Evolutionary conservation across 192 early-diverging fungal genomes (phyloP).

Genomic region (Umbelopsis ramanniana): DNA sequence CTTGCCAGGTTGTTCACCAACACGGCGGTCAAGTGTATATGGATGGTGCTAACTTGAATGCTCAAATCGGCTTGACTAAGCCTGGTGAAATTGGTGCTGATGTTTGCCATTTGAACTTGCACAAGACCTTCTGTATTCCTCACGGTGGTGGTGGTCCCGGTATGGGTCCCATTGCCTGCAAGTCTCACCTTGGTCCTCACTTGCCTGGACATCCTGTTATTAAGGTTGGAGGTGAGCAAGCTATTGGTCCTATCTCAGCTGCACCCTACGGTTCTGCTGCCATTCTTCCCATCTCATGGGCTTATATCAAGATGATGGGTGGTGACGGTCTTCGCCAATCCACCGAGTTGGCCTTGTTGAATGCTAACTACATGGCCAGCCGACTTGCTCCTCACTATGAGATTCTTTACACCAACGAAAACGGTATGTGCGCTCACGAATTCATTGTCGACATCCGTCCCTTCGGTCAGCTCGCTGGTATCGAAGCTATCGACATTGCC

Average conservation of each 20-base stretch:
- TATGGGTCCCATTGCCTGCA: conserved; percentile 93
- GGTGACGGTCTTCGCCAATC: conserved; percentile 87
- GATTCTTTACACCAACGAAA: conserved; percentile 89
- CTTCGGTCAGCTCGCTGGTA: conserved; percentile 75
- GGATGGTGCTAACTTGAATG: conserved; percentile 95
- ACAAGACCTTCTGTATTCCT: conserved; percentile 99
- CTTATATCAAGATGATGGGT: conserved; percentile 98
- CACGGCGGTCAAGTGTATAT: conserved; percentile 98
- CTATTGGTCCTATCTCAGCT: conserved; percentile 93
- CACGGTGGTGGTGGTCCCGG: conserved; percentile 99
- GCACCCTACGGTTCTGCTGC: conserved; percentile 96
- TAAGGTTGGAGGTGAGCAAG: conserved; percentile 70
- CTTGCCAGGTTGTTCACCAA: conserved; percentile 91
- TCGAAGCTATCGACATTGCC: conserved; percentile 97
- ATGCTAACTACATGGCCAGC: conserved; percentile 98
- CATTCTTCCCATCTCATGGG: conserved; percentile 98
- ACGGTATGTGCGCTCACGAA: conserved; percentile 98
- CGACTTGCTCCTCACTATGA: conserved; percentile 91
- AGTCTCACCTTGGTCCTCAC: conserved; percentile 88
- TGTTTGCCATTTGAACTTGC: conserved; percentile 99
- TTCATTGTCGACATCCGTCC: conserved; percentile 97
- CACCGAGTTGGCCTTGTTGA: conserved; percentile 91
- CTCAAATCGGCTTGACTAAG: conserved; percentile 82
- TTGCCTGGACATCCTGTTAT: conserved; percentile 91
- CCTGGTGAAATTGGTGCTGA: conserved; percentile 97